Evolutionary conservation across 2,329 filamentous ascomycete species (phyloP).

Genomic region (Capronia coronata): DNA sequence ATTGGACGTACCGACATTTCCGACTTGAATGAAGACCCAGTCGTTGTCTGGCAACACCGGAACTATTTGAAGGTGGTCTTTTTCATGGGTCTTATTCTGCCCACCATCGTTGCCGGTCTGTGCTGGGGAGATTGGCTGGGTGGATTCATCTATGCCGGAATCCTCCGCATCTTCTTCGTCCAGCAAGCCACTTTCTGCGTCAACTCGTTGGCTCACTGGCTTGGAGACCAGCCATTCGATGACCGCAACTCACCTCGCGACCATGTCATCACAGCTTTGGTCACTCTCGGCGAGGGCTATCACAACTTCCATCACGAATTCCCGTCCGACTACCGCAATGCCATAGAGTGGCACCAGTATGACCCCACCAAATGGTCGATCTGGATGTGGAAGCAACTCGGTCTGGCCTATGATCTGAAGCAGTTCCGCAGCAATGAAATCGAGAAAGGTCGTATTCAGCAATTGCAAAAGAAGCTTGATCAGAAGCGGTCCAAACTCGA

Average conservation of each 20-base stretch:
- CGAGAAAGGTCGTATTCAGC: constrained; percentile 83
- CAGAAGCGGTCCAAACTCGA: constrained; percentile 75
- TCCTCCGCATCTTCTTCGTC: constrained; percentile 81
- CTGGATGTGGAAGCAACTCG: constrained; percentile 75
- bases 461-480: constrained; percentile 87
- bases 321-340: constrained; percentile 87
- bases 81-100: constrained; percentile 69
- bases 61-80: constrained; percentile 77
- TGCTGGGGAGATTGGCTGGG: constrained; percentile 76
- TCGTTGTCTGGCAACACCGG: constrained; percentile 82
- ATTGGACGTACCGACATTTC: constrained; percentile 83
- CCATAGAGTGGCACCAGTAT: constrained; percentile 85
- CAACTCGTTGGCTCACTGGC: constrained; percentile 85
- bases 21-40: constrained; percentile 76
- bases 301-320: constrained; percentile 97
- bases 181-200: constrained; percentile 91
- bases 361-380: constrained; percentile 89
- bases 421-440: constrained; percentile 89
- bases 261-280: constrained; percentile 76
- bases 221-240: constrained; percentile 86
- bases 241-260: constrained; percentile 88
- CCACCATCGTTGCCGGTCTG: constrained; percentile 67
- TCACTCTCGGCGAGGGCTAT: constrained; percentile 82
- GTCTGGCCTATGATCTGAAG: constrained; percentile 80
- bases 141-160: constrained; percentile 77